Evolutionary conservation across 2,329 filamentous ascomycete species (phyloP).

Genomic region (Sporothrix dimorphospora): DNA sequence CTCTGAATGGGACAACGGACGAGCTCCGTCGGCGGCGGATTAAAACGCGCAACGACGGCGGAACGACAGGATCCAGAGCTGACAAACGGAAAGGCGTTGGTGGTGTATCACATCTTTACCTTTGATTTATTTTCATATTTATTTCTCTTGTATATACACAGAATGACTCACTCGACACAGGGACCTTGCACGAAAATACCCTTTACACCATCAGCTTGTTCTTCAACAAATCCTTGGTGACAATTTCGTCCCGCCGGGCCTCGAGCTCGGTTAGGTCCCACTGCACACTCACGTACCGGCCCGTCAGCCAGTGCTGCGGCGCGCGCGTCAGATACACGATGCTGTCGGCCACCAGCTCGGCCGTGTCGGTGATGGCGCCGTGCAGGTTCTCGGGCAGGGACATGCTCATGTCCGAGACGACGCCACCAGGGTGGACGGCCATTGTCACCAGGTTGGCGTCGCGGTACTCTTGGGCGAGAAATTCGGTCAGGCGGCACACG

Average conservation of each 20-base stretch:
- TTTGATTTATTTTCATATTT: no score
- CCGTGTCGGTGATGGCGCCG: neutral
- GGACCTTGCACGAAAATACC: no score
- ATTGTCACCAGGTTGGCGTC: neutral
- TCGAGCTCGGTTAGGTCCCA: neutral
- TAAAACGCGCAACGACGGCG: no score
- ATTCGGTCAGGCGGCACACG: neutral
- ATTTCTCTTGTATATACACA: no score
- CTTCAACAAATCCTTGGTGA: neutral
- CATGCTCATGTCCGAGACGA: neutral
- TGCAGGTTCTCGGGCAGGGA: neutral
- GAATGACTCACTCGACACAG: no score
- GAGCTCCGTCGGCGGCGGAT: no score
- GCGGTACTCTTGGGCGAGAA: neutral
- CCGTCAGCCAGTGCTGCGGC: slow-evolving; percentile 15
- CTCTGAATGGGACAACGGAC: neutral
- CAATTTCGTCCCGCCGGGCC: neutral
- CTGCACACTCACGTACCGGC: neutral
- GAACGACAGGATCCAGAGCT: no score
- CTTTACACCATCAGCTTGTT: neutral
- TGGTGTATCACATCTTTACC: no score
- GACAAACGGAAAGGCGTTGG: no score
- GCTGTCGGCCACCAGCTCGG: neutral
- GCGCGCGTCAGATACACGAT: neutral
- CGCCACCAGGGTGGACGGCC: neutral